A percentile compares a stretch with the other conserved stretches of the same genome.
Evolutionary conservation across 2,329 filamentous ascomycete species (phyloP).

Genomic region (Coleophoma eucalyptorum): DNA sequence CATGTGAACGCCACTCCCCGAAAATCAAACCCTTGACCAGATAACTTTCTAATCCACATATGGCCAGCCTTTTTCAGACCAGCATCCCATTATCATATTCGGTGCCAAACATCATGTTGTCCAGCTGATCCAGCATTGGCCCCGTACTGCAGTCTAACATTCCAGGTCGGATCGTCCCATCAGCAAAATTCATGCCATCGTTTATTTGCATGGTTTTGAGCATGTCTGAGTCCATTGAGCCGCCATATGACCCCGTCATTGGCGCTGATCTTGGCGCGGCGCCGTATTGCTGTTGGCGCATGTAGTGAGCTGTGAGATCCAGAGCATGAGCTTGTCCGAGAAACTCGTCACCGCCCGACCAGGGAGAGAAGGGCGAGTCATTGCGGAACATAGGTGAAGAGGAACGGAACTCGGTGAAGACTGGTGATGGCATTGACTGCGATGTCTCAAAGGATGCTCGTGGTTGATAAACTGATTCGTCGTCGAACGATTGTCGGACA

Average conservation of each 20-base stretch:
- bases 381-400: conserved; percentile 20
- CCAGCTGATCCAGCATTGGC: conserved; percentile 3
- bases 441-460: conserved; percentile 13
- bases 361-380: conserved; percentile 17
- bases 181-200: conserved; percentile 16
- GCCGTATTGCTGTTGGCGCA: conserved; percentile 13
- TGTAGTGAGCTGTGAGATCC: conserved; percentile 18
- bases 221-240: conserved; percentile 8
- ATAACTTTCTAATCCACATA: too few species aligned
- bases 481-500: conserved; percentile 4
- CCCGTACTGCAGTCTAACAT: conserved; percentile 14
- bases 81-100: too few species aligned
- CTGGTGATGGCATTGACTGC: conserved; percentile 18
- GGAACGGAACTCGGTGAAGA: conserved; percentile 19
- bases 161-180: conserved; percentile 16
- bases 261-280: conserved; percentile 7
- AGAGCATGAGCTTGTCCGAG: conserved; percentile 15
- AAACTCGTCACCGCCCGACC: conserved; percentile 20
- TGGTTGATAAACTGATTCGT: conserved; percentile 9
- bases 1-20: too few species aligned
- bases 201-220: conserved; percentile 16
- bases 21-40: too few species aligned
- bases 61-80: too few species aligned
- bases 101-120: conserved; percentile 3
- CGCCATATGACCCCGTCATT: conserved; percentile 3